phyloP scores from a whole-genome alignment of 2,329 filamentous ascomycete species.

The Alternaria infectoria region DNA sequence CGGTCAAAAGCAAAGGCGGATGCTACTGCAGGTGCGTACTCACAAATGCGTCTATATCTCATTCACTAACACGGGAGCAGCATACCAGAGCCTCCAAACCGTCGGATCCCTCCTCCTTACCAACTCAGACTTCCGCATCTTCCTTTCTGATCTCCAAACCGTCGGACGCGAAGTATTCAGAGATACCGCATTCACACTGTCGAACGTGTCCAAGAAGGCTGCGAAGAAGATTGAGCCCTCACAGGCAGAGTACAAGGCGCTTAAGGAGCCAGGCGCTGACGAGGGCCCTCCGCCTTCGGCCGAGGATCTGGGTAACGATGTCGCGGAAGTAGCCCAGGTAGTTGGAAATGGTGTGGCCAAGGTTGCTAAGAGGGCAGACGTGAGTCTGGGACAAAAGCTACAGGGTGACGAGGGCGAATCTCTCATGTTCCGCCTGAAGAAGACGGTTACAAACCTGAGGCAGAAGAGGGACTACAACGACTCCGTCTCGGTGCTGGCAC shows the following conservation, averaged over 20 bases:
- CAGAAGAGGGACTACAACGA: slow-evolving; percentile 82
- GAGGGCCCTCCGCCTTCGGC: slow-evolving; percentile 58
- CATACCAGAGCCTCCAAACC: slow-evolving; percentile 81
- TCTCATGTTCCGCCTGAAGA: slow-evolving; percentile 76
- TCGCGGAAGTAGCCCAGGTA: slow-evolving; percentile 53
- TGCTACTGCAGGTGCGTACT: slow-evolving; percentile 67
- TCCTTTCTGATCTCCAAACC: slow-evolving; percentile 79
- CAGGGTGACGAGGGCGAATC: slow-evolving; percentile 74
- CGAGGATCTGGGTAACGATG: slow-evolving; percentile 65
- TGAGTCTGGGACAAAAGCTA: slow-evolving; percentile 77
- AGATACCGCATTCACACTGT: slow-evolving; percentile 82
- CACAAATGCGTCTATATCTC: not conserved
- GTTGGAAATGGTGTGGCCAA: slow-evolving; percentile 54
- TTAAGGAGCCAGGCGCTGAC: slow-evolving; percentile 61
- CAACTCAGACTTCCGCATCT: slow-evolving; percentile 88
- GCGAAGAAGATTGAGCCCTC: slow-evolving; percentile 77
- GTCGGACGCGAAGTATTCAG: slow-evolving; percentile 84
- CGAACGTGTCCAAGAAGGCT: slow-evolving; percentile 75
- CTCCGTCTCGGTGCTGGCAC: slow-evolving; percentile 79
- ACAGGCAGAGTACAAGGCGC: slow-evolving; percentile 61
- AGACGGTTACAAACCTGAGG: slow-evolving; percentile 74
- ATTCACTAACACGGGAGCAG: slow-evolving; percentile 51
- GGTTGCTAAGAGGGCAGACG: slow-evolving; percentile 64
- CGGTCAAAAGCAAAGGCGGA: slow-evolving; percentile 72
- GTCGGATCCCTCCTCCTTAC: slow-evolving; percentile 84